Evolutionary conservation across 2,329 filamentous ascomycete species (phyloP).

Genomic region (Trichoderma breve): DNA sequence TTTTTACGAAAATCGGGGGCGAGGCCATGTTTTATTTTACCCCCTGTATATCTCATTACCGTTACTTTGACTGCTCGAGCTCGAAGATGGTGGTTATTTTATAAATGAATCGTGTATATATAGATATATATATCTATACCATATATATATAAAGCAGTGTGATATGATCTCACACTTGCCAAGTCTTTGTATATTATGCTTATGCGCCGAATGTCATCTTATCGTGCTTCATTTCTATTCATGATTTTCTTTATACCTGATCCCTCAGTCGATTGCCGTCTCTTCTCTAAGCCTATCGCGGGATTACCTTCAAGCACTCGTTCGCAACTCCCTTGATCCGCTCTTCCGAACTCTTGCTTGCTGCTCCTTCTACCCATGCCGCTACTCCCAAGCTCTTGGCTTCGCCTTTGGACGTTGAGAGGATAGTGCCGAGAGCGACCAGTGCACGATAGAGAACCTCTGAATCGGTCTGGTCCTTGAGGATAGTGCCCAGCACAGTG

Average conservation of each 20-base stretch:
- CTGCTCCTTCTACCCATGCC: conserved; percentile 42
- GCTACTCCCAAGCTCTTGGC: conserved; percentile 43
- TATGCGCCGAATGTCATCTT: neutral
- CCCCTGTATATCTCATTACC: neutral
- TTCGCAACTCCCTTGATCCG: conserved; percentile 47
- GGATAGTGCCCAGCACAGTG: conserved; percentile 59
- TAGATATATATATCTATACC: neutral
- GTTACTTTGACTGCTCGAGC: neutral
- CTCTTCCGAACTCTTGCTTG: conserved; percentile 45
- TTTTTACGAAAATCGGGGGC: neutral
- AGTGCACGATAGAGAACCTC: conserved; percentile 82
- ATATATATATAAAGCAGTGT: neutral
- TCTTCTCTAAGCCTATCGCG: neutral
- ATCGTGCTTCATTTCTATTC: conserved; percentile 3
- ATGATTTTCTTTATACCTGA: neutral
- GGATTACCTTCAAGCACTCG: conserved; percentile 43
- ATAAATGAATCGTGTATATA: conserved; percentile 1
- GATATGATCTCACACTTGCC: neutral
- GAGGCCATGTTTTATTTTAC: neutral
- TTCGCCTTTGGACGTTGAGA: conserved; percentile 49
- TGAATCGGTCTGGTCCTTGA: conserved; percentile 67
- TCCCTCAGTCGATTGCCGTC: neutral
- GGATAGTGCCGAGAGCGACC: conserved; percentile 76
- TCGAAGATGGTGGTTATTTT: neutral
- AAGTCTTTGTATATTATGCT: neutral